phyloP scores from a whole-genome alignment of 2,329 filamentous ascomycete genomes.

The Fusarium odoratissimum region DNA sequence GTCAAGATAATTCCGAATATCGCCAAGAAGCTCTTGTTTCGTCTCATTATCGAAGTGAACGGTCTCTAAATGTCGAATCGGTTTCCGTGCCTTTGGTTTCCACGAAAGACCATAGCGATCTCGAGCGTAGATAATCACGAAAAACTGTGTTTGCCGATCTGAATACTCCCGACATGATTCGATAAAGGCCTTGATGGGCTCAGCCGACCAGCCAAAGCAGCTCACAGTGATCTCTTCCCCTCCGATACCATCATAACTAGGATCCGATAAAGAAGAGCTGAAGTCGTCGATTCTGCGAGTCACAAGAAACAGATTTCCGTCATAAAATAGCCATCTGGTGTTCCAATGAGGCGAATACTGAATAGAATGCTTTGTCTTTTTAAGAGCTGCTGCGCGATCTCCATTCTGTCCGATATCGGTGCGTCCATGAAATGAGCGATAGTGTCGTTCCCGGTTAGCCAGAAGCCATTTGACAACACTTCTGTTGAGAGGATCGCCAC shows the following conservation, averaged over 20 bases:
- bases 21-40: slow-evolving; percentile 60
- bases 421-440: slow-evolving; percentile 58
- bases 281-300: slow-evolving; percentile 56
- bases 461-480: slow-evolving; percentile 60
- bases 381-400: slow-evolving; percentile 55
- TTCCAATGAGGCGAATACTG: slow-evolving; percentile 60
- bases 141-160: slow-evolving; percentile 61
- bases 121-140: slow-evolving; percentile 61
- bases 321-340: slow-evolving; percentile 62
- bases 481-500: slow-evolving; percentile 57
- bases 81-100: slow-evolving; percentile 61
- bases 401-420: slow-evolving; percentile 52
- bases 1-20: slow-evolving; percentile 65
- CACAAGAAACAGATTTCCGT: slow-evolving; percentile 58
- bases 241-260: slow-evolving; percentile 58
- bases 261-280: slow-evolving; percentile 52
- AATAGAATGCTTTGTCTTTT: slow-evolving; percentile 55
- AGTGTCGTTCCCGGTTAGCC: slow-evolving; percentile 52
- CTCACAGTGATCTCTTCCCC: slow-evolving; percentile 61
- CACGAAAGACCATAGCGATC: slow-evolving; percentile 60
- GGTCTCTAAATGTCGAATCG: slow-evolving; percentile 62
- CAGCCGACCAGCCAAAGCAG: slow-evolving; percentile 63
- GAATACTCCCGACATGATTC: slow-evolving; percentile 60
- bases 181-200: slow-evolving; percentile 60
- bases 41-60: slow-evolving; percentile 61